Base-by-base conservation (phyloP, 2,329 filamentous ascomycete genomes). In the Ceratocystis lukuohia region DNA sequence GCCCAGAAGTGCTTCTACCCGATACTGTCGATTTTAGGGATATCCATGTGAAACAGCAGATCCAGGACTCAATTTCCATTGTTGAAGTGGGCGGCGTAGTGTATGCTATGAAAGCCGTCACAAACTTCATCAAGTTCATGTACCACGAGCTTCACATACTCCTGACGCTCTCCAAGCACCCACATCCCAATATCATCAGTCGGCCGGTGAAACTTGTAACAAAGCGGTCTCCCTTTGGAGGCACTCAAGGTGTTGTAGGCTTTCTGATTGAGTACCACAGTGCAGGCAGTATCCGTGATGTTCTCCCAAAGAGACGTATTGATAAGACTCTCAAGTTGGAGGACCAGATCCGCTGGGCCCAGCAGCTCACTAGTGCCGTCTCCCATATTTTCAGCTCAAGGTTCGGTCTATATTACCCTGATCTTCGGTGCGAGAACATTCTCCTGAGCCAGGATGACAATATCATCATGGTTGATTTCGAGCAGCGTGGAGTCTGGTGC, bases 401-500 rank as follows among this genome's bases (percentile, higher is more conserved):
- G 2, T 33, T 50, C 15, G 61, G 50, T 12, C 74, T 83, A 57
- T 84, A 81, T 71, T 85, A 85, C 69, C 80, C 82, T 1, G 83
- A 85, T 69, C 76, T 85, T 15, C 80, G 83, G 15, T 77, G 85
- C 3, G 83, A 85, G 72, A 85, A 85, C 69, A 76, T 85, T 44
- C 79, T 85, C 2, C 73, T 84, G 15, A 80, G 80, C 0, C 75
- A 75, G 25, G 70, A 74, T 0, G 74, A 74, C 22, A 77, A 84
- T 65, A 73, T 79, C 8, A 71, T 85, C 70, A 80, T 86, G 77
- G 77, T 85, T 3, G 83, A 86, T 69, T 84, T 86, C 70, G 83
- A 86, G 72, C 83, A 85, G 72, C 78, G 83, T 41, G 83, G 83
- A 6, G 82, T 84, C 1, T 85, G 83, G 83, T 83, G 80, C 72